Percentiles rank a stretch among this genome's conserved stretches.
Evolutionary conservation across 2,329 filamentous ascomycete genomes (phyloP).

Genomic region (Trichoderma atrobrunneum): DNA sequence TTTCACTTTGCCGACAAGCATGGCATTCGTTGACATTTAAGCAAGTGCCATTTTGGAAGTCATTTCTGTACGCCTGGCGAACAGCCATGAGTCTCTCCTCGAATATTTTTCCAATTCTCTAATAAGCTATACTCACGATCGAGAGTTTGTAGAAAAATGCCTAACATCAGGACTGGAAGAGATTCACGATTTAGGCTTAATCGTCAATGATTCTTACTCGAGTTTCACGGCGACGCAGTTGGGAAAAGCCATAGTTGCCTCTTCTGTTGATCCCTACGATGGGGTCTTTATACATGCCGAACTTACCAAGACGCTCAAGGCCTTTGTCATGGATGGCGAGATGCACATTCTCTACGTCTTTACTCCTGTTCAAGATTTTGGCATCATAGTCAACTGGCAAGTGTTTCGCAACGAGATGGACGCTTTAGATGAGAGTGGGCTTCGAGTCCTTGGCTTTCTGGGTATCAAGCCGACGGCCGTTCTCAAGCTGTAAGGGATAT

Average conservation of each 20-base stretch:
- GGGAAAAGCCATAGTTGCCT: constrained; percentile 69
- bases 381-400: constrained; percentile 64
- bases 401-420: constrained; percentile 71
- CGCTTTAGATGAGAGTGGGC: constrained; percentile 64
- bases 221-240: constrained; percentile 62
- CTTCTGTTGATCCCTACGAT: constrained; percentile 70
- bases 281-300: constrained; percentile 71
- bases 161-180: constrained; percentile 60
- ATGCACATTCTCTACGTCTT: constrained; percentile 78
- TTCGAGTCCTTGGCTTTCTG: constrained; percentile 65
- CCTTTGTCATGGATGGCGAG: constrained; percentile 78
- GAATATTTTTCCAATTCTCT: constrained; percentile 69
- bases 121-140: constrained; percentile 56
- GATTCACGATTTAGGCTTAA: constrained; percentile 53
- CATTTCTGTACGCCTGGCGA: constrained; percentile 65
- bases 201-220: constrained; percentile 48
- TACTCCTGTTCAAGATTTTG: constrained; percentile 64
- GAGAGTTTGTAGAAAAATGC: constrained; percentile 48
- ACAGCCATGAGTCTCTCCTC: constrained; percentile 59
- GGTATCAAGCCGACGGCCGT: constrained; percentile 66
- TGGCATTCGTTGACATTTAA: background rate
- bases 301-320: constrained; percentile 62
- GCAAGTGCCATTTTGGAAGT: constrained; percentile 67
- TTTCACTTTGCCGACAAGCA: background rate
- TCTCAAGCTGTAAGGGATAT: constrained; percentile 57